Evolutionary conservation across 139 green algal species (phyloP).

Genomic region (Closterium sp.): DNA sequence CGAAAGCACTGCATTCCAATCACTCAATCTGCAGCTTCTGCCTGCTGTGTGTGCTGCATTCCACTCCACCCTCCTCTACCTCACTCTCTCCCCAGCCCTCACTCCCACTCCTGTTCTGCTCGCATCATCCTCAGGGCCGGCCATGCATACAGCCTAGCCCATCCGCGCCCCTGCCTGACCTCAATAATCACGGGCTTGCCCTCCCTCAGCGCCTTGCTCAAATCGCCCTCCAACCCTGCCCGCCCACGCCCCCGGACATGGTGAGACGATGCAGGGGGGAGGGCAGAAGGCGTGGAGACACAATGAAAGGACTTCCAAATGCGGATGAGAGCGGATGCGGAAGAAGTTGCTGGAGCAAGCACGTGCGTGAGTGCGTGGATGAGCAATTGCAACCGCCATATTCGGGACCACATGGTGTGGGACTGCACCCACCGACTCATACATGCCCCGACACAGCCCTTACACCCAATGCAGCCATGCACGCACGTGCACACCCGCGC

Average conservation of each 20-base stretch:
- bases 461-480: too few species aligned
- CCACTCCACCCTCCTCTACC: not conserved
- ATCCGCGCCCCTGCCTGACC: not conserved
- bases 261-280: too few species aligned
- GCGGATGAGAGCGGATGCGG: too few species aligned
- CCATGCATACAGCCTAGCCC: not conserved
- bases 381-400: too few species aligned
- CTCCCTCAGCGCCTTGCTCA: constrained; percentile 78
- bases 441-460: too few species aligned
- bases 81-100: not conserved
- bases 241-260: not conserved
- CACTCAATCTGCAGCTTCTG: not conserved
- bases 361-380: too few species aligned
- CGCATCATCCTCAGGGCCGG: not conserved
- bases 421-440: too few species aligned
- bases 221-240: constrained; percentile 73
- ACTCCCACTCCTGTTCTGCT: not conserved
- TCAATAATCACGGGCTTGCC: constrained; percentile 90
- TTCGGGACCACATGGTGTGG: too few species aligned
- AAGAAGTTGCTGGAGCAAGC: too few species aligned
- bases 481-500: too few species aligned
- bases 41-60: not conserved
- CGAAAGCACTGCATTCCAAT: not conserved
- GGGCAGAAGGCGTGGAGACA: too few species aligned
- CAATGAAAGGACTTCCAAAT: too few species aligned